Conservation (phyloP, 192 early-diverging fungal genomes). For the Coemansia sp. region DNA sequence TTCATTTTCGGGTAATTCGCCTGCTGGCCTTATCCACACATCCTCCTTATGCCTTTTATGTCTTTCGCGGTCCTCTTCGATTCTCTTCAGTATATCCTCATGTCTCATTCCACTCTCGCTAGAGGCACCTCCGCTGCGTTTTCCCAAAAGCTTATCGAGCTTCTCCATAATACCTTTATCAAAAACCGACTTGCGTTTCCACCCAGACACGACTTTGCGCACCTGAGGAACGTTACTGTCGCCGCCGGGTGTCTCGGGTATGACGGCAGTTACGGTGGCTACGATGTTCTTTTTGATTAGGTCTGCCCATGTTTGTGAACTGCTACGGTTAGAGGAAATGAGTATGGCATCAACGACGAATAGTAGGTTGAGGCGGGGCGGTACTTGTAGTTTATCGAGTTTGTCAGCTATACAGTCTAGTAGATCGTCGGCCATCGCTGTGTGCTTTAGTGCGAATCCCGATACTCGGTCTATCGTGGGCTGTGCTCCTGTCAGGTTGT, state of each 20-base stretch:
- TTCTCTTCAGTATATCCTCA: slow-evolving; percentile 57
- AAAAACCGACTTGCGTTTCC: slow-evolving; percentile 40
- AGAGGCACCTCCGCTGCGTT: slow-evolving; percentile 18
- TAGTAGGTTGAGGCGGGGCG: slow-evolving; percentile 56
- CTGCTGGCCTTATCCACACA: slow-evolving; percentile 53
- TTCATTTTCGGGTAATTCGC: slow-evolving; percentile 40
- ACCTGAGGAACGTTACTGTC: slow-evolving; percentile 50
- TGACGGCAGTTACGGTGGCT: slow-evolving; percentile 28
- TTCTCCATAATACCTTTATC: slow-evolving; percentile 14
- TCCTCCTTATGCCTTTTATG: slow-evolving; percentile 62
- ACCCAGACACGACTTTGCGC: slow-evolving; percentile 38
- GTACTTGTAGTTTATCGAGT: slow-evolving; percentile 42
- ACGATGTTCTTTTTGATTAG: slow-evolving; percentile 43
- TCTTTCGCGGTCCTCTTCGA: slow-evolving; percentile 63
- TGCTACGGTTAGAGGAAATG: neutral
- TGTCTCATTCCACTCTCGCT: slow-evolving; percentile 44
- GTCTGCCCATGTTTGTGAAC: slow-evolving; percentile 27
- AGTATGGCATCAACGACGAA: slow-evolving; percentile 58
- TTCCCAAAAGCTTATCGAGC: slow-evolving; percentile 28
- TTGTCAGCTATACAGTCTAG: slow-evolving; percentile 58
- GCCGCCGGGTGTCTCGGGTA: slow-evolving; percentile 48
- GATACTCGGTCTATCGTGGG: slow-evolving; percentile 51
- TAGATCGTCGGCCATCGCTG: slow-evolving; percentile 44
- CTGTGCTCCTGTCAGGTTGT: slow-evolving; percentile 51
- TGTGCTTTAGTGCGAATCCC: slow-evolving; percentile 51